Evolutionary conservation across 2,329 filamentous ascomycete species (phyloP), one percentile per base, ranked within the genome.

Genomic region (Fusarium dimerum): DNA sequence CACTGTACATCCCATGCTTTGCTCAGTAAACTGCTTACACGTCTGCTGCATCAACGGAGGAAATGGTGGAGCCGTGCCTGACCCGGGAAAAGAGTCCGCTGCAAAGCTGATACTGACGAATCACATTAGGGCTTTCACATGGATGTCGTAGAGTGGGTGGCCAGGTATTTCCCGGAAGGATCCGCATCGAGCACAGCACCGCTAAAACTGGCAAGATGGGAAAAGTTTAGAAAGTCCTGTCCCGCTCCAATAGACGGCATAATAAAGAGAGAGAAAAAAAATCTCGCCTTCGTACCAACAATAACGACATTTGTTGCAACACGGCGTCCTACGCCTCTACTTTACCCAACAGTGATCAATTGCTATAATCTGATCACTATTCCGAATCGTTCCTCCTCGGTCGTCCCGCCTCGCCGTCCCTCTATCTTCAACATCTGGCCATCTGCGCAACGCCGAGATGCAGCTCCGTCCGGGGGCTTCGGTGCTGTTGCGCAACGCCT

Each of bases 401-500:
- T 41, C 47, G 20, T 26, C 20, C 20, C 20, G 20, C 20, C 20
- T 26, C 20, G 20, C 20, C 20, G 20, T 56, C 45, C 30, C 30
- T 49, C 32, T 12, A 43, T 30, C 38, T 45, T 46, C 47, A 48
- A 34, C 47, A 29, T 47, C 50, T 20, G 45, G 40, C 30, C 46
- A 45, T 46, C 39, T 52, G 49, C 40, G 48, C 40, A 54, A 40
- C 41, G 42, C 52, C 43, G 56, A 54, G 52, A 85, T 85, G 80
- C 81, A 76, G 73, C 76, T 83, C 69, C 78, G 76, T 69, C 72
- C 76, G 55, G 76, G 79, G 74, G 76, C 80, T 69, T 75, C 76
- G 63, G 70, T 73, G 73, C 75, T 20, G 6, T 16, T 83, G 64
- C 72, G 75, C 52, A 68, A 72, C 62, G 71, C 73, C 59, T 61